Percentiles rank a stretch among this genome's conserved stretches.
These are phyloP conservation scores for Colletotrichum karsti DNA, from an alignment of 2,329 filamentous ascomycete species.

Conservation along the genomic window DNA sequence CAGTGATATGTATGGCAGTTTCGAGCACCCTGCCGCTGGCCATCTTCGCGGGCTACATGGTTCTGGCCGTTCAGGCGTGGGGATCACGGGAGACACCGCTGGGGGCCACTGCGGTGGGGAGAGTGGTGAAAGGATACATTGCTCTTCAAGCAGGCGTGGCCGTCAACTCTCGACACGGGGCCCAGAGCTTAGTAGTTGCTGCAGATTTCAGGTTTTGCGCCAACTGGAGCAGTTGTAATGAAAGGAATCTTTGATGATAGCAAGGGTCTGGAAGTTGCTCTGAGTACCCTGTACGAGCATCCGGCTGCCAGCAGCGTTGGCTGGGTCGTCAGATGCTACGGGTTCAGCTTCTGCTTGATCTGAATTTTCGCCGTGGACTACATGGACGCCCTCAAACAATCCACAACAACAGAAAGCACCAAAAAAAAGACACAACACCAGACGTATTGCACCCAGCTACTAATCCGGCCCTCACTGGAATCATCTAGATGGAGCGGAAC, in stretches of 20 bases:
- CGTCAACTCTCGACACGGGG: slow-evolving; percentile 32
- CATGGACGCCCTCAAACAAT: too few relatives aligned
- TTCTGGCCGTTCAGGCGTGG: slow-evolving; percentile 18
- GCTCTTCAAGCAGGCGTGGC: slow-evolving; percentile 38
- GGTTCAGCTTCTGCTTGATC: slow-evolving; percentile 29
- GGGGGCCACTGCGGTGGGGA: slow-evolving; percentile 29
- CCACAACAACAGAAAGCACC: too few relatives aligned
- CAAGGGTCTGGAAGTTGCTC: not conserved
- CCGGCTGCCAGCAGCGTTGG: slow-evolving; percentile 37
- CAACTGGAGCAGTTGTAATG: slow-evolving; percentile 32
- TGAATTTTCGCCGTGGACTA: too few relatives aligned
- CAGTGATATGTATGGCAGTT: too few relatives aligned
- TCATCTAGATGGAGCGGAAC: too few relatives aligned
- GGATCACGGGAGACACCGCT: not conserved
- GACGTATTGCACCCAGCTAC: too few relatives aligned
- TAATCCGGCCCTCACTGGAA: too few relatives aligned
- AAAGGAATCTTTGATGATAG: slow-evolving; percentile 3
- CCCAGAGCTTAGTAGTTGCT: slow-evolving; percentile 36
- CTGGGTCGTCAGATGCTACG: slow-evolving; percentile 38
- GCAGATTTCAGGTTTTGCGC: slow-evolving; percentile 38
- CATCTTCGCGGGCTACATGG: slow-evolving; percentile 34
- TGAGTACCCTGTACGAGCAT: slow-evolving; percentile 32
- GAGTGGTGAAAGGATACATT: slow-evolving; percentile 37
- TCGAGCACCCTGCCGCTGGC: slow-evolving; percentile 32
- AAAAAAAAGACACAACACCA: too few relatives aligned